A percentile compares a stretch with the other conserved stretches of the same genome.
Evolutionary conservation across 441 rosid species (phyloP).

Genomic region (Gossypium schwendimanii): DNA sequence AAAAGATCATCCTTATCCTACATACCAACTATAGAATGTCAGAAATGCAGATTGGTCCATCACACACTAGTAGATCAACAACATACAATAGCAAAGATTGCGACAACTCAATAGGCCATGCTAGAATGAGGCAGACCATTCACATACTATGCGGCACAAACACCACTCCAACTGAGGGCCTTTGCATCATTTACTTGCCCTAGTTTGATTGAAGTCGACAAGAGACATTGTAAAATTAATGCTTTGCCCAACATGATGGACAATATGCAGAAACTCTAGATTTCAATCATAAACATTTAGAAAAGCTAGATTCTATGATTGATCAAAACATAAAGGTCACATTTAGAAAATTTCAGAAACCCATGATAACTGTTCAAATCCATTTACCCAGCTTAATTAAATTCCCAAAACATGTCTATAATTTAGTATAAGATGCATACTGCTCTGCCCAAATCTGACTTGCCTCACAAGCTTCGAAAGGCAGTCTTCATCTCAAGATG

Average conservation of each 20-base stretch:
- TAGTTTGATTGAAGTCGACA: not conserved
- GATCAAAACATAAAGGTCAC: not conserved
- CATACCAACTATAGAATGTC: too few relatives aligned
- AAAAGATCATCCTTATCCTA: not conserved
- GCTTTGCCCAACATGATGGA: not conserved
- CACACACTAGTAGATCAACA: not conserved
- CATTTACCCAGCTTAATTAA: conserved; percentile 18
- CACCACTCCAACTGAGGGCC: not conserved
- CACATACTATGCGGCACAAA: too few relatives aligned
- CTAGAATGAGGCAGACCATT: not conserved
- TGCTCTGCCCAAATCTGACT: conserved; percentile 20
- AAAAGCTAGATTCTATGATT: not conserved
- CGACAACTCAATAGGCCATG: not conserved
- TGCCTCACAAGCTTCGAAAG: conserved; percentile 13
- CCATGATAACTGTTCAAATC: conserved; percentile 4
- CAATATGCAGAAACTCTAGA: not conserved
- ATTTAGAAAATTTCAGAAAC: conserved; percentile 6
- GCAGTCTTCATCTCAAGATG: conserved; percentile 31
- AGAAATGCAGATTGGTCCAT: not conserved
- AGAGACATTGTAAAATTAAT: not conserved
- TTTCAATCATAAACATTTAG: not conserved
- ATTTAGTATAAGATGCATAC: conserved; percentile 18
- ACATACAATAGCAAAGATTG: not conserved
- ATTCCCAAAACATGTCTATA: conserved; percentile 11
- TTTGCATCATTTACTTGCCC: not conserved